Evolutionary conservation across 176 grass and related monocot genomes (phyloP), one percentile per base, ranked within the genome.

Genomic region (Oryza australiensis): DNA sequence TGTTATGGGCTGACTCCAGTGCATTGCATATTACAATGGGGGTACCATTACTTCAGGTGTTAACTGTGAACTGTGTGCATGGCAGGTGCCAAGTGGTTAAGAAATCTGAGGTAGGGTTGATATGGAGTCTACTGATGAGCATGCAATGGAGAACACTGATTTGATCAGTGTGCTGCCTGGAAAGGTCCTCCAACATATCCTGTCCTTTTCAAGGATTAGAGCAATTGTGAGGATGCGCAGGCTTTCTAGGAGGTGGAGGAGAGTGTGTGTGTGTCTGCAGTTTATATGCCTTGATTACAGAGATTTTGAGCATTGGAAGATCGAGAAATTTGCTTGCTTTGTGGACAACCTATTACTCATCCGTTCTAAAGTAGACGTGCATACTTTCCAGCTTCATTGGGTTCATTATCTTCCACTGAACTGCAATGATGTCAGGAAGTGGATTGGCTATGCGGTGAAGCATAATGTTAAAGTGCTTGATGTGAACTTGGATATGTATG

Each of bases 381-480:
- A 81, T n/a, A 76, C 72, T 10, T 87, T 87, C 64, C 37, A 63
- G 15, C 15, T 87, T 22, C 64, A 70, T 12, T 82, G 10, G 68
- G 2, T 72, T 27, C 0, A 5, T 69, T 8, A 20, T 42, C 23
- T 29, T 70, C 35, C 0, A 37, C 13, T 84, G 26, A 67, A 80
- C 77, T 80, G 9, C 60, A 80, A 66, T 66, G 42, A 72, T 30
- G 76, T 80, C 27, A 74, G 69, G 63, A 80, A 38, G 32, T 86
- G 84, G 84, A 86, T 86, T 29, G n/a, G 10, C 11, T 86, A 86
- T 24, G 84, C 43, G 5, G 43, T 86, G 33, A 86, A 80, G 34
- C 84, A 86, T 43, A 73, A 74, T 0, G 84, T 86, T 46, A 67
- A 86, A 67, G 77, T 86, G 32, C 77, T 86, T 14, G 77, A 80